Evolutionary conservation across 73 alveolate species (phyloP).

Genomic region (Tetrahymena thermophila): DNA sequence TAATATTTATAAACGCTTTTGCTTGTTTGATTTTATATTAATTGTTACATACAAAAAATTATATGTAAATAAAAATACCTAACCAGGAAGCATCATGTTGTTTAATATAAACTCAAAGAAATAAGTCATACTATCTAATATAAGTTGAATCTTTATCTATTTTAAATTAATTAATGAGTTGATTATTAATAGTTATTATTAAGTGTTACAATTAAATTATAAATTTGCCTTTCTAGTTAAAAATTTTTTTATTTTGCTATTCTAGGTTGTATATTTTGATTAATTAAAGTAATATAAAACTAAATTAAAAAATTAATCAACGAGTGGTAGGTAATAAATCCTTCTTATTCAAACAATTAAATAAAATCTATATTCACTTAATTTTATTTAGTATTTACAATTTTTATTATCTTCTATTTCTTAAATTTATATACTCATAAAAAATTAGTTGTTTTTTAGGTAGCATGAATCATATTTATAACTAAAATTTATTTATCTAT

Average conservation of each 20-base stretch:
- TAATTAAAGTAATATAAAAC: too few species aligned
- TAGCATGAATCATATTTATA: too few species aligned
- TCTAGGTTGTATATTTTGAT: background rate
- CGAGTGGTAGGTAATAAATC: background rate
- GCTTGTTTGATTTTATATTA: too few species aligned
- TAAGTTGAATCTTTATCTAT: background rate
- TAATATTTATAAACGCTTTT: too few species aligned
- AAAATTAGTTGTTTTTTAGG: too few species aligned
- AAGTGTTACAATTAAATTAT: too few species aligned
- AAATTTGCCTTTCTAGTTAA: background rate
- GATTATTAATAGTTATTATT: background rate
- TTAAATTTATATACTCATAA: background rate
- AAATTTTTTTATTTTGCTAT: too few species aligned
- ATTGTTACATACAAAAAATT: background rate
- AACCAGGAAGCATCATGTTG: constrained; percentile 42
- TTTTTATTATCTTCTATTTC: too few species aligned
- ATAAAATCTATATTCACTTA: background rate
- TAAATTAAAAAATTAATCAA: too few species aligned
- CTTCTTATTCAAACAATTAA: background rate
- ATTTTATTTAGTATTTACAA: background rate
- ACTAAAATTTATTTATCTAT: too few species aligned
- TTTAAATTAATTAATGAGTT: background rate
- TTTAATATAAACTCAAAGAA: constrained; percentile 5
- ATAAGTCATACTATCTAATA: background rate
- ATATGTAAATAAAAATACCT: constrained; percentile 4